These are phyloP conservation scores for Rheum nobile DNA, from an alignment of 148 eudicot species.

Conservation along the genomic window DNA sequence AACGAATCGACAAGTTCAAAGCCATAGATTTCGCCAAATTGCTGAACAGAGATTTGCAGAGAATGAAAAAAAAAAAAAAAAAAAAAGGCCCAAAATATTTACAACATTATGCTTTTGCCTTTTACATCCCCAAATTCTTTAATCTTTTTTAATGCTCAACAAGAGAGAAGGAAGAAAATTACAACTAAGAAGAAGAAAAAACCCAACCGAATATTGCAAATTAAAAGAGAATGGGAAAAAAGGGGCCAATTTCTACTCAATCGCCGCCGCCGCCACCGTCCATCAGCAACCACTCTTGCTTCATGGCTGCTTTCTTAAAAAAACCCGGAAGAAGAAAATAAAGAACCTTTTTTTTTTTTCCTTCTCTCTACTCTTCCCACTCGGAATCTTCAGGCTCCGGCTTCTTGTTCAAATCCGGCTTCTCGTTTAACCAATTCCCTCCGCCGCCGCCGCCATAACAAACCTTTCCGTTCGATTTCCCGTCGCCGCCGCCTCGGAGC, in stretches of 20 bases:
- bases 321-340: background rate
- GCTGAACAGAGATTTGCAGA: background rate
- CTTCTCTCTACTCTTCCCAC: constrained; percentile 18
- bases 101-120: background rate
- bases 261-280: background rate
- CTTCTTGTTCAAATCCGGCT: constrained; percentile 72
- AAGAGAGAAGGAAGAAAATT: background rate
- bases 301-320: background rate
- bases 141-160: background rate
- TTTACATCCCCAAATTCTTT: background rate
- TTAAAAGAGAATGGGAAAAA: background rate
- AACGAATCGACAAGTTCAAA: too few species aligned
- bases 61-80: background rate
- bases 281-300: background rate
- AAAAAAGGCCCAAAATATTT: background rate
- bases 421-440: constrained; percentile 37
- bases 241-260: background rate
- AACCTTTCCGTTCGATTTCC: background rate
- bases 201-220: background rate
- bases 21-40: background rate
- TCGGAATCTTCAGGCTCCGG: constrained; percentile 71
- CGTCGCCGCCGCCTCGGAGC: constrained; percentile 7
- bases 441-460: constrained; percentile 8
- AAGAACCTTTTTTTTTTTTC: background rate
- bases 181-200: background rate